phyloP scores from a whole-genome alignment of 169 alveolate genomes.

The Blepharisma undulans region DNA sequence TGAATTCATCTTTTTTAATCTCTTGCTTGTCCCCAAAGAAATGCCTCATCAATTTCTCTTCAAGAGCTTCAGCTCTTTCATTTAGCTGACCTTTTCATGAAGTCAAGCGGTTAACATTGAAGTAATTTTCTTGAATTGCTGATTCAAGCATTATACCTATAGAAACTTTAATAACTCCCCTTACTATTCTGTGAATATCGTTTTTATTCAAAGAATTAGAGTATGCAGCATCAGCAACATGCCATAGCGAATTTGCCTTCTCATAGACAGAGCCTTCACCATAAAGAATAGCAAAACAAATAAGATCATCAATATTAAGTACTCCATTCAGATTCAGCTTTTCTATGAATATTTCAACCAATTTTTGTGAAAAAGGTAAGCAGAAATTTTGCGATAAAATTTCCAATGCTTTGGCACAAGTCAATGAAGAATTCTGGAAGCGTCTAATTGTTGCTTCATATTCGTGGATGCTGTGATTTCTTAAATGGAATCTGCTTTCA shows the following conservation, averaged over 20 bases:
- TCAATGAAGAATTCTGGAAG: background rate
- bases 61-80: slow-evolving; percentile 28
- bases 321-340: background rate
- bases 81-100: background rate
- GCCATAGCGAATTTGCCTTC: slow-evolving; percentile 21
- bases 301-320: background rate
- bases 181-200: background rate
- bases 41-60: background rate
- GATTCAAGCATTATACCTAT: background rate
- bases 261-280: background rate
- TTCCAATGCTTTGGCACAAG: background rate
- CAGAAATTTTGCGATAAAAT: background rate
- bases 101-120: background rate
- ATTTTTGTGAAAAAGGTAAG: background rate
- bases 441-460: slow-evolving; percentile 5
- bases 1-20: slow-evolving; percentile 15
- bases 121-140: background rate
- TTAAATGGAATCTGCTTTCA: background rate
- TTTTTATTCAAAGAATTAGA: background rate
- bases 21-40: background rate
- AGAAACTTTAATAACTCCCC: background rate
- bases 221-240: background rate
- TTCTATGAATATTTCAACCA: background rate
- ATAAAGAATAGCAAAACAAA: background rate
- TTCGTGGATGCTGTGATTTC: too few relatives aligned